Conservation (phyloP, 495 filamentous ascomycete species). For the Aspergillus panamensis region DNA sequence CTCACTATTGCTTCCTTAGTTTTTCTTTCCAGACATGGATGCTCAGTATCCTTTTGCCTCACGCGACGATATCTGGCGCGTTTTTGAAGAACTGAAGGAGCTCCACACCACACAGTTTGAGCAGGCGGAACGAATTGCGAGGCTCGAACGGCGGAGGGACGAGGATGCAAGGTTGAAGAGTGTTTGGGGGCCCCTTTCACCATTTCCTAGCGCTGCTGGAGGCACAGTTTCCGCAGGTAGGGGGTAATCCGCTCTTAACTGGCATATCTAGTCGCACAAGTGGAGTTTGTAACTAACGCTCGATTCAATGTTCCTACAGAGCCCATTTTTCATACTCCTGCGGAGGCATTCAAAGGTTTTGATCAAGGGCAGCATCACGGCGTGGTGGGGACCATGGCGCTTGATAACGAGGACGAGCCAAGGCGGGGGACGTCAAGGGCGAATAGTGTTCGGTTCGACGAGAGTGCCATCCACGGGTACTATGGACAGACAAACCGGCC, state of each 20-base stretch:
- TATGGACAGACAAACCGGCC: slow-evolving; percentile 79
- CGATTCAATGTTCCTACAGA: slow-evolving; percentile 44
- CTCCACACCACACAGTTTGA: slow-evolving; percentile 73
- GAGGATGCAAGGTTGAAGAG: slow-evolving; percentile 79
- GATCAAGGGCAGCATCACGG: slow-evolving; percentile 71
- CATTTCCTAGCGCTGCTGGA: slow-evolving; percentile 69
- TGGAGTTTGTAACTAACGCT: background rate
- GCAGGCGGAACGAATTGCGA: slow-evolving; percentile 73
- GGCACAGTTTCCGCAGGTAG: slow-evolving; percentile 74
- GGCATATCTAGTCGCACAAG: background rate
- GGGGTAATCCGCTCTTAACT: background rate
- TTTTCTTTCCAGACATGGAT: slow-evolving; percentile 50
- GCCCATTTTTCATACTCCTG: slow-evolving; percentile 65
- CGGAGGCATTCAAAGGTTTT: slow-evolving; percentile 78
- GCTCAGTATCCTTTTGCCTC: slow-evolving; percentile 61
- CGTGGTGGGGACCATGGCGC: slow-evolving; percentile 68
- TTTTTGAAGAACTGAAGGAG: slow-evolving; percentile 83
- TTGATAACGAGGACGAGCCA: slow-evolving; percentile 88
- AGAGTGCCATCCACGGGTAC: slow-evolving; percentile 87
- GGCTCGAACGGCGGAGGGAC: slow-evolving; percentile 78
- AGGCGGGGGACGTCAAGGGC: slow-evolving; percentile 87
- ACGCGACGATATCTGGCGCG: slow-evolving; percentile 77
- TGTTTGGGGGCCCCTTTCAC: slow-evolving; percentile 76
- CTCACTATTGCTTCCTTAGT: slow-evolving; percentile 10
- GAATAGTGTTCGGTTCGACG: slow-evolving; percentile 98